phyloP scores from a whole-genome alignment of 352 stramenopile genomes.

The Achlya hypogyna region DNA sequence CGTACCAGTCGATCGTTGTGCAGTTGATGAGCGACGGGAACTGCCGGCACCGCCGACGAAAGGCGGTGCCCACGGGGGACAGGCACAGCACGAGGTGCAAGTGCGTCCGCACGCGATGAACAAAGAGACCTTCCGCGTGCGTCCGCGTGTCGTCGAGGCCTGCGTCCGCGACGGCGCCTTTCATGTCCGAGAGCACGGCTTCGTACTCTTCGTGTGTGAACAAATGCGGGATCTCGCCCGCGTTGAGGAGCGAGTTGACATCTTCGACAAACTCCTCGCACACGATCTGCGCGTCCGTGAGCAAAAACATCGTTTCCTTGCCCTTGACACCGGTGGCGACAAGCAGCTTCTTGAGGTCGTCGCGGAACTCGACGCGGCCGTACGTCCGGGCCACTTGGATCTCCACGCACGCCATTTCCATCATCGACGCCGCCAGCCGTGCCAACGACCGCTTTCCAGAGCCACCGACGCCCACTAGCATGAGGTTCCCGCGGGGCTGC shows the following conservation, averaged over 20 bases:
- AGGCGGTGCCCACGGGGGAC: slow-evolving; percentile 66
- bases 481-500: slow-evolving; percentile 73
- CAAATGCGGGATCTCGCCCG: slow-evolving; percentile 77
- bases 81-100: slow-evolving; percentile 91
- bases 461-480: slow-evolving; percentile 83
- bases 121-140: slow-evolving; percentile 76
- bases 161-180: slow-evolving; percentile 25
- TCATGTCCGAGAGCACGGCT: slow-evolving; percentile 57
- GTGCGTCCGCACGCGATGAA: slow-evolving; percentile 58
- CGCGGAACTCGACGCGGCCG: slow-evolving; percentile 71
- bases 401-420: slow-evolving; percentile 58
- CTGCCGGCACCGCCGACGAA: slow-evolving; percentile 78
- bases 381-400: slow-evolving; percentile 86
- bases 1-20: slow-evolving; percentile 90
- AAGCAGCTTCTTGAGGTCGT: slow-evolving; percentile 73
- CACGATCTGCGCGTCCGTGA: slow-evolving; percentile 78
- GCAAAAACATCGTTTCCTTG: slow-evolving; percentile 49
- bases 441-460: slow-evolving; percentile 77
- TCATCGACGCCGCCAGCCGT: slow-evolving; percentile 65
- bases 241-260: slow-evolving; percentile 83
- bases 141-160: slow-evolving; percentile 34
- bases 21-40: slow-evolving; percentile 92
- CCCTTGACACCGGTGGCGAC: slow-evolving; percentile 32
- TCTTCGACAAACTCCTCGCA: slow-evolving; percentile 82
- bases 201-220: slow-evolving; percentile 81